Percentiles rank a stretch among this genome's conserved stretches.
Evolutionary conservation across 495 filamentous ascomycete species (phyloP).

Genomic region (Neurospora sp.): DNA sequence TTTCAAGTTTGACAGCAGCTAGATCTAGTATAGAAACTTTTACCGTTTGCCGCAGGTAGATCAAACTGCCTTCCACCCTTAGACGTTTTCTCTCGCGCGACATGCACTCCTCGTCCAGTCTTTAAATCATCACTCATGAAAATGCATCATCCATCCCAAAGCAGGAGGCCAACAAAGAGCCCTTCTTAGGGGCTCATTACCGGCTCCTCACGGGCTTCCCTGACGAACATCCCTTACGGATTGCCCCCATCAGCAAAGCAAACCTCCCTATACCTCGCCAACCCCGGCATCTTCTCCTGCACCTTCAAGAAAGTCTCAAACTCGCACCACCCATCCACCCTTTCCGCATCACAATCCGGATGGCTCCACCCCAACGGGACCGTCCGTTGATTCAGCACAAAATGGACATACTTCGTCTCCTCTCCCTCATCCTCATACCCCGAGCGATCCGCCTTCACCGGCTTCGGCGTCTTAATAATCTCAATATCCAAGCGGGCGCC

Average conservation of each 20-base stretch:
- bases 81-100: not conserved
- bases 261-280: conserved; percentile 41
- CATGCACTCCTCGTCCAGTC: not conserved
- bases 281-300: conserved; percentile 32
- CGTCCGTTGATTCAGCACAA: conserved; percentile 54
- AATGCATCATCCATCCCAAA: no score
- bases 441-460: conserved; percentile 34
- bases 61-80: not conserved
- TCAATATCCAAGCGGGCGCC: conserved; percentile 54
- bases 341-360: conserved; percentile 40
- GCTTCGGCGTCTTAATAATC: conserved; percentile 46
- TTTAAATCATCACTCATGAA: no score
- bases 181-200: no score
- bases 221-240: conserved; percentile 30
- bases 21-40: not conserved
- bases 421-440: conserved; percentile 21
- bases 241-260: conserved; percentile 42
- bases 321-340: conserved; percentile 60
- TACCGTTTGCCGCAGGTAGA: not conserved
- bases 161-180: no score
- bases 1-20: not conserved
- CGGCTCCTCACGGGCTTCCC: no score
- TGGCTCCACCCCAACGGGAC: conserved; percentile 48
- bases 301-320: conserved; percentile 44
- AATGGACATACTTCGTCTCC: conserved; percentile 51